Base-by-base conservation (phyloP, 2,329 filamentous ascomycete genomes). In the Cylindrodendrum hubeiense region DNA sequence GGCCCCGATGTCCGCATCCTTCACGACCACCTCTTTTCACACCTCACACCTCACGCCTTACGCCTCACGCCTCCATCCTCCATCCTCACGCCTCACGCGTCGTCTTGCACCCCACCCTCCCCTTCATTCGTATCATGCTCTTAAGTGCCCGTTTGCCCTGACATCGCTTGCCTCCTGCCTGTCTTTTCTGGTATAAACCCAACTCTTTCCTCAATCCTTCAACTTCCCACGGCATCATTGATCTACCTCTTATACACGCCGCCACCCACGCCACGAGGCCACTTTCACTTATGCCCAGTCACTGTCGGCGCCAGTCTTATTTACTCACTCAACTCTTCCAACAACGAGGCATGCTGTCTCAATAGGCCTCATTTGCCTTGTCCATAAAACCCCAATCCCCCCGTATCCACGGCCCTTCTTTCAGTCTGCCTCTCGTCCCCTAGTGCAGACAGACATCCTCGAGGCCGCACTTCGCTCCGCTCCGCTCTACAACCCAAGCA, bases 191-290 rank as follows among this genome's bases (percentile, higher is more conserved):
- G 43, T 51, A 37, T 51, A 62, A 56, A 39, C 52, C 44, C 59
- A n/a, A n/a, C n/a, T n/a, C n/a, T n/a, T 4, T 22, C 28, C 28
- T 39, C 37, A n/a, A n/a, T 39, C 37, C n/a, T 39, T 39, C 37
- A 39, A 39, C 17, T 6, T 39, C 37, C 37, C 37, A 15, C 15
- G 15, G n/a, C 37, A 17, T 15, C 37, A 39, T n/a, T n/a, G 37
- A 41, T 44, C 60, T 43, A 24, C 41, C 46, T 53, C 46, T 64
- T 61, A 67, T 67, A 66, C 57, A 60, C 60, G 52, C 47, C 46
- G 54, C 57, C 66, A 60, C 55, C 63, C 49, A 50, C 46, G 30
- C 52, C 58, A 50, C 54, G 33, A 54, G 52, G 46, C 30, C 53
- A 43, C 53, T 41, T 30, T 22, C 47, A 54, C 50, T 57, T 47